Conservation (phyloP, 2,329 filamentous ascomycete genomes). For the Epichloe coenophiala region DNA sequence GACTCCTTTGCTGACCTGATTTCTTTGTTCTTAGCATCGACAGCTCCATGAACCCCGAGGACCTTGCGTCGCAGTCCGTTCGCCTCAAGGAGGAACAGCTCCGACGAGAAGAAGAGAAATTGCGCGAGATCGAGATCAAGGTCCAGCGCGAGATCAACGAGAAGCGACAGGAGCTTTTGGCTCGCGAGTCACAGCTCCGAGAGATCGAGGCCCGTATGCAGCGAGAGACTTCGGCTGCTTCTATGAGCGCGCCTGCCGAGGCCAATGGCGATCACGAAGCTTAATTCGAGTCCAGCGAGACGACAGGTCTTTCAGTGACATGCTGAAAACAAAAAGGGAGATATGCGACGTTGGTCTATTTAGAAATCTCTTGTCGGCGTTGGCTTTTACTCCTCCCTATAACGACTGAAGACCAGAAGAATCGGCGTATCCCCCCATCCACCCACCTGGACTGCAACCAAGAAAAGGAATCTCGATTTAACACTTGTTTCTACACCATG, state of each 20-base stretch:
- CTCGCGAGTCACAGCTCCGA: constrained; percentile 93
- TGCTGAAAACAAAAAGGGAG: constrained; percentile 15
- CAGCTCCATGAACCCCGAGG: constrained; percentile 88
- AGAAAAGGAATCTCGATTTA: constrained; percentile 15
- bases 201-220: constrained; percentile 98
- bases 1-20: constrained; percentile 16
- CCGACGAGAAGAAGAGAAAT: constrained; percentile 97
- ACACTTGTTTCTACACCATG: constrained; percentile 18
- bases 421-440: constrained; percentile 25
- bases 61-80: constrained; percentile 90
- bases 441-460: constrained; percentile 19
- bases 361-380: constrained; percentile 30
- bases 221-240: constrained; percentile 51
- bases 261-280: constrained; percentile 42
- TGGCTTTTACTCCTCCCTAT: constrained; percentile 24
- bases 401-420: constrained; percentile 29
- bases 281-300: constrained; percentile 22
- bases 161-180: constrained; percentile 96
- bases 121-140: constrained; percentile 98
- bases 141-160: constrained; percentile 99
- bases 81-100: constrained; percentile 99
- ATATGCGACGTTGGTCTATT: constrained; percentile 30
- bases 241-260: constrained; percentile 27
- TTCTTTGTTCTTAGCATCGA: constrained; percentile 38
- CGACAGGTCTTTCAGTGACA: constrained; percentile 19